Percentiles rank a stretch among this genome's conserved stretches.
These are phyloP conservation scores for Laburnicola sp. DNA, from an alignment of 2,329 filamentous ascomycete species.

Conservation along the genomic window DNA sequence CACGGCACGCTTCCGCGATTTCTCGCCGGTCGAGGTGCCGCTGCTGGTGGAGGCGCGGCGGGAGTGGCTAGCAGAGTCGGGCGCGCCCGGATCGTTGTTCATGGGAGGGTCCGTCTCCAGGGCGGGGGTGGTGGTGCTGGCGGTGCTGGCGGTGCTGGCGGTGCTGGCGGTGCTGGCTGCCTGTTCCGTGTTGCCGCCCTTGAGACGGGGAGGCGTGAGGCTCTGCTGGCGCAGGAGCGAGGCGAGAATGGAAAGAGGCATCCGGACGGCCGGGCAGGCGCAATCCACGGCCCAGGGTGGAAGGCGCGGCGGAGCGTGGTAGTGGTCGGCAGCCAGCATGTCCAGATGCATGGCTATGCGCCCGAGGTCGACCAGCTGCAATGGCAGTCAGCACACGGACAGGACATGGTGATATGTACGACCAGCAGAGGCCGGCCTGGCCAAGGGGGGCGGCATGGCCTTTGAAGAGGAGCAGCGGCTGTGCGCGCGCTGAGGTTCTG, in stretches of 20 bases:
- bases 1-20: constrained; percentile 49
- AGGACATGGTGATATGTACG: constrained; percentile 6
- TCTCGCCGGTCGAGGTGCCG: constrained; percentile 42
- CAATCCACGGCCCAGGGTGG: constrained; percentile 25
- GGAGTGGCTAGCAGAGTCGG: constrained; percentile 23
- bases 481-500: not conserved
- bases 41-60: constrained; percentile 47
- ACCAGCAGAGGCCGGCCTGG: not conserved
- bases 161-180: too few relatives aligned
- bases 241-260: constrained; percentile 41
- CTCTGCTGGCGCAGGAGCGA: constrained; percentile 34
- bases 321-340: constrained; percentile 44
- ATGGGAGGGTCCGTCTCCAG: constrained; percentile 13
- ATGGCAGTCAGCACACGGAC: constrained; percentile 10
- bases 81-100: constrained; percentile 10
- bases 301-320: constrained; percentile 29
- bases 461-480: constrained; percentile 3
- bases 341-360: constrained; percentile 41
- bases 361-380: constrained; percentile 24
- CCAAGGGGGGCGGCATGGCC: constrained; percentile 4
- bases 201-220: constrained; percentile 12
- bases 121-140: constrained; percentile 7
- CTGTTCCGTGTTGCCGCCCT: constrained; percentile 5
- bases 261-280: constrained; percentile 32
- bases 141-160: not conserved